Conservation (phyloP, 768 basidiomycete genomes). For the Strobilomyces dryophilus region DNA sequence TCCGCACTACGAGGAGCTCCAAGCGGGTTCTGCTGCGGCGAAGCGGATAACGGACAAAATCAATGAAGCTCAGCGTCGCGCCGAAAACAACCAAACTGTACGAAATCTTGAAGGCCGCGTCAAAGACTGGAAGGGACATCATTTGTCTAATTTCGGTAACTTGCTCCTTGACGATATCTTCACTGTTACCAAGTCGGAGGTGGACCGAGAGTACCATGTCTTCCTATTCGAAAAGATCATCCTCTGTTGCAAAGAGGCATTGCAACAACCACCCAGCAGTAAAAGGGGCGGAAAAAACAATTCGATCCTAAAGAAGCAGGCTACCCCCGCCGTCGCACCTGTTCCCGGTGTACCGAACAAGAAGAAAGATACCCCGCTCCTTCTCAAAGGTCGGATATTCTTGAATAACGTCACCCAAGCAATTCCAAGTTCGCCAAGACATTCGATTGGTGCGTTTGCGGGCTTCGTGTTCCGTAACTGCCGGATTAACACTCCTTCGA, state of each 20-base stretch:
- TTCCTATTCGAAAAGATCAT: constrained; percentile 99
- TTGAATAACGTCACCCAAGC: constrained; percentile 92
- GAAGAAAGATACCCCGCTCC: constrained; percentile 75
- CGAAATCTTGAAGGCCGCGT: constrained; percentile 81
- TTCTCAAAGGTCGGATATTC: constrained; percentile 95
- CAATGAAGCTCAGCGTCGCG: constrained; percentile 90
- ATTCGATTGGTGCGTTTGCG: constrained; percentile 53
- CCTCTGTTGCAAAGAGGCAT: constrained; percentile 94
- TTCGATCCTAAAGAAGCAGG: constrained; percentile 84
- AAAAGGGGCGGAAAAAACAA: constrained; percentile 80
- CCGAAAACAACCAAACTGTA: constrained; percentile 89
- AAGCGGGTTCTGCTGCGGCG: constrained; percentile 77
- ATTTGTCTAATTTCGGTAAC: constrained; percentile 89
- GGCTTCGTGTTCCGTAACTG: constrained; percentile 2
- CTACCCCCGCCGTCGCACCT: constrained; percentile 43
- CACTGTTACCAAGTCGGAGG: constrained; percentile 91
- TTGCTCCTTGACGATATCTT: constrained; percentile 94
- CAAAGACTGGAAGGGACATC: constrained; percentile 99
- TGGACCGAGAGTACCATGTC: constrained; percentile 96
- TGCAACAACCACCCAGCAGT: constrained; percentile 50
- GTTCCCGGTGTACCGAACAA: constrained; percentile 52
- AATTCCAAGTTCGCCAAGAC: constrained; percentile 52
- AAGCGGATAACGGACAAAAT: constrained; percentile 94
- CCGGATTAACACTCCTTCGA: constrained; percentile 18
- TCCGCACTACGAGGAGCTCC: constrained; percentile 74